Conservation (phyloP, 2,329 filamentous ascomycete species). For the Myrmaecium sp. region DNA sequence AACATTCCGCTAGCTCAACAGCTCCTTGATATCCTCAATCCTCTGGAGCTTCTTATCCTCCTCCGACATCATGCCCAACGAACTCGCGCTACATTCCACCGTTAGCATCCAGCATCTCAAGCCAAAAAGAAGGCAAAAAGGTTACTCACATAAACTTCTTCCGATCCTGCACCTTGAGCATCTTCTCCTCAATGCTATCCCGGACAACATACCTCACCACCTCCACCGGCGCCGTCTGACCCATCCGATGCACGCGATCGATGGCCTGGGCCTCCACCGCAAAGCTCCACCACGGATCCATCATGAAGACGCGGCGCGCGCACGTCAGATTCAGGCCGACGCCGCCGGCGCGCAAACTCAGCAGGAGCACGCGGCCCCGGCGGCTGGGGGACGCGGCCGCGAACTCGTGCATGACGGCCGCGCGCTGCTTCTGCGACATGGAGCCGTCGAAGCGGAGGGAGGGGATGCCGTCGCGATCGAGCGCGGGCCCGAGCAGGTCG, state of each 20-base stretch:
- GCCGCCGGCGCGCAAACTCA: conserved; percentile 77
- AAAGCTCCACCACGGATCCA: conserved; percentile 99
- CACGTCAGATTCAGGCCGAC: conserved; percentile 86
- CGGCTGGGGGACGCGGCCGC: conserved; percentile 17
- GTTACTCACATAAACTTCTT: conserved; percentile 82
- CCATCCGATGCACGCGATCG: conserved; percentile 94
- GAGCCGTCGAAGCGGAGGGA: conserved; percentile 83
- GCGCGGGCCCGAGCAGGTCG: conserved; percentile 70
- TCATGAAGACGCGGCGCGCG: conserved; percentile 87
- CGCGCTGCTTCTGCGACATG: conserved; percentile 72
- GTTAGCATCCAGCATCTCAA: conserved; percentile 10
- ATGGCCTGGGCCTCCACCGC: conserved; percentile 94
- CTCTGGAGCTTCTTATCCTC: conserved; percentile 81
- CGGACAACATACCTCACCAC: conserved; percentile 81
- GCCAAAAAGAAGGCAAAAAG: conserved; percentile 4
- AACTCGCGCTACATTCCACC: conserved; percentile 57
- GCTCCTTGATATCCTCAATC: conserved; percentile 85
- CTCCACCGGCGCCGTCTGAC: conserved; percentile 69
- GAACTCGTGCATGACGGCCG: conserved; percentile 63
- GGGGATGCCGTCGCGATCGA: conserved; percentile 52
- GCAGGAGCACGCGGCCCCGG: conserved; percentile 57
- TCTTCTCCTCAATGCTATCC: conserved; percentile 84
- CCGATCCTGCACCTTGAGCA: conserved; percentile 81
- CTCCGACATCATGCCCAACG: conserved; percentile 83
- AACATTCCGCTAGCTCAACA: conserved; percentile 54